These are phyloP conservation scores for Wickerhamomyces strasburgensis DNA, from an alignment of 805 yeast species.

Conservation along the genomic window DNA sequence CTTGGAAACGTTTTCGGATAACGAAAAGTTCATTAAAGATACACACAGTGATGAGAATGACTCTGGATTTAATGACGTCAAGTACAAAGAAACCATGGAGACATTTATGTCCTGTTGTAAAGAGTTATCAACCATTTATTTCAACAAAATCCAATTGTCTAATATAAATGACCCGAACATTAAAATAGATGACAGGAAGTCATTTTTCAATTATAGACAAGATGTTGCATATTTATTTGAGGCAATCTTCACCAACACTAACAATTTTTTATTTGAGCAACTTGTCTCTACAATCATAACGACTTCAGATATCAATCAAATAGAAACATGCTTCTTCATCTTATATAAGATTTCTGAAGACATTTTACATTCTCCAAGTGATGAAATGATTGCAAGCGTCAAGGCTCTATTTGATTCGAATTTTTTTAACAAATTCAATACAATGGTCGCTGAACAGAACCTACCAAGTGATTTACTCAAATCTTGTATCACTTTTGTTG, in stretches of 20 bases:
- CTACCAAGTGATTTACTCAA: slow-evolving; percentile 28
- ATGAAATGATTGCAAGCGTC: slow-evolving; percentile 19
- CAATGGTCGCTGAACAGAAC: slow-evolving; percentile 12
- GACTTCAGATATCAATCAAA: slow-evolving; percentile 29
- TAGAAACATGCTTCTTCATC: slow-evolving; percentile 61
- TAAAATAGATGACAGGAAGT: slow-evolving; percentile 32
- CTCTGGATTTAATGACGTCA: slow-evolving; percentile 24
- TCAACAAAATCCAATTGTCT: slow-evolving; percentile 56
- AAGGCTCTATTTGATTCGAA: slow-evolving; percentile 27
- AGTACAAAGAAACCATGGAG: slow-evolving; percentile 29
- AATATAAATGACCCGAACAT: slow-evolving; percentile 33
- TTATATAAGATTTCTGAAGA: slow-evolving; percentile 53
- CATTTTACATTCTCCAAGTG: slow-evolving; percentile 30
- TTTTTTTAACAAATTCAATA: slow-evolving; percentile 22
- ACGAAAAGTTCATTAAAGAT: slow-evolving; percentile 33
- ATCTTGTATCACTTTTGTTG: slow-evolving; percentile 52
- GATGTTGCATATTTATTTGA: slow-evolving; percentile 79
- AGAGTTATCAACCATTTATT: slow-evolving; percentile 56
- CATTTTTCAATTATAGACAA: slow-evolving; percentile 62
- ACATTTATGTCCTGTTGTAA: slow-evolving; percentile 45
- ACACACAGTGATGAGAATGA: slow-evolving; percentile 33
- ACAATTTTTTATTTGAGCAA: slow-evolving; percentile 41
- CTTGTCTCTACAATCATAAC: slow-evolving; percentile 34
- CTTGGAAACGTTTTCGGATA: slow-evolving; percentile 51
- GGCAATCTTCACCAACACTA: slow-evolving; percentile 60